Base-by-base conservation (phyloP, 306 rosid genomes). In the Luffa aegyptiaca region DNA sequence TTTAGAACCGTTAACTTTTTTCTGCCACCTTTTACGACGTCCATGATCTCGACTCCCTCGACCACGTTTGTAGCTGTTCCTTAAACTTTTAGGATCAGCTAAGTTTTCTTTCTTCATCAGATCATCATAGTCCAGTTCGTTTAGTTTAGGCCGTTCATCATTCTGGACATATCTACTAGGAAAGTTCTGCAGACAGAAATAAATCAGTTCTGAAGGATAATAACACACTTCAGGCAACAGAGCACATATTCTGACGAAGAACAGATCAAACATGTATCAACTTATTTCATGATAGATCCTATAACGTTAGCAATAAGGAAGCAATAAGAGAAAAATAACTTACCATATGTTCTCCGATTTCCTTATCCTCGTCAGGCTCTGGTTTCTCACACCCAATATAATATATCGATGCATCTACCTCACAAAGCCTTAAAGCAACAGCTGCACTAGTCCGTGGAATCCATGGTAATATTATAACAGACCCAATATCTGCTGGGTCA, bases 391-490 rank as follows among this genome's bases (percentile, higher is more conserved):
- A 84, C 26, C 84, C 85, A 56, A 79, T 75, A 71, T 90, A 91
- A 58, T 84, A 82, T 77, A 91, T 83, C 42, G 98, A 87, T 69
- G 94, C 89, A 81, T 96, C 97, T 4, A 96, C 70, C 89, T 93
- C 99, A 61, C 84, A 90, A 77, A 93, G 88, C 83, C 99, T 86
- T 80, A 96, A 83, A 82, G 94, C 90, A 84, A 96, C 84, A 80
- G 99, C 99, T 59, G 98, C 93, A 69, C 87, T 83, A 52, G 97
- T 96, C 81, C 83, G 90, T 45, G 99, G 98, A 62, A 96, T 83
- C 99, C 99, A 96, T 71, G 99, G 99, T 85, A 93, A 94, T 65
- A 89, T 76, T 80, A 85, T 79, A 80, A 90, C 82, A 14, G 92
- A 86, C 55, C 87, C 90, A 58, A 80, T 82, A 78, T 84, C 92